Evolutionary conservation across 495 filamentous ascomycete species (phyloP).

Genomic region (Penicillium roqueforti): DNA sequence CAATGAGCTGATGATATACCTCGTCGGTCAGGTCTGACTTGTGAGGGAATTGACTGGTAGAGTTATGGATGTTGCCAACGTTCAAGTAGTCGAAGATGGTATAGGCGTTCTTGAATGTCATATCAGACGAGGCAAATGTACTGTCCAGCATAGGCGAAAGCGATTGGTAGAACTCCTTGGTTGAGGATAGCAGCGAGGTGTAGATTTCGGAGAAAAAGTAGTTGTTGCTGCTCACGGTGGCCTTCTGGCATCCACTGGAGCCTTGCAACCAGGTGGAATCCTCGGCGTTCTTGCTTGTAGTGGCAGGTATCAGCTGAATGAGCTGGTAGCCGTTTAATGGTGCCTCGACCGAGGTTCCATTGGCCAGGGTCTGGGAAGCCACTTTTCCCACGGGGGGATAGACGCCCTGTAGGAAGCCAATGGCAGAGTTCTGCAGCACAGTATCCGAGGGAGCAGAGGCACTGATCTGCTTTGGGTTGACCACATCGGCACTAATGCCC

Average conservation of each 20-base stretch:
- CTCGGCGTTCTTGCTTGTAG: conserved; percentile 47
- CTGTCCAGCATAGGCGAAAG: conserved; percentile 58
- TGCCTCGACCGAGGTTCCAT: conserved; percentile 49
- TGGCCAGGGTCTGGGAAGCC: conserved; percentile 40
- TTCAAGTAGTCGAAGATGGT: conserved; percentile 56
- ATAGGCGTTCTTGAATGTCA: conserved; percentile 70
- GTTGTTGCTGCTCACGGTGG: conserved; percentile 62
- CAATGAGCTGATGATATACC: conserved; percentile 35
- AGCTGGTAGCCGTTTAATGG: conserved; percentile 60
- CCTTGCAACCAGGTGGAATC: conserved; percentile 56
- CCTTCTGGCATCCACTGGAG: conserved; percentile 55
- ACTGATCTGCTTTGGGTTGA: conserved; percentile 55
- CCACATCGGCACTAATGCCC: conserved; percentile 53
- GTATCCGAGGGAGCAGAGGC: conserved; percentile 54
- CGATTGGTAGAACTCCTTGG: conserved; percentile 59
- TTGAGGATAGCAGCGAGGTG: conserved; percentile 45
- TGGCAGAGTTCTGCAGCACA: conserved; percentile 57
- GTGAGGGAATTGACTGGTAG: conserved; percentile 31
- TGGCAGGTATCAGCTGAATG: conserved; percentile 47
- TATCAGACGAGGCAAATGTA: conserved; percentile 49
- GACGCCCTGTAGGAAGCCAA: conserved; percentile 58
- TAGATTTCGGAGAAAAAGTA: conserved; percentile 66
- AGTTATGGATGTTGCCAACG: conserved; percentile 52
- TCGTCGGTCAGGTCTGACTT: conserved; percentile 31
- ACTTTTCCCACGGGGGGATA: conserved; percentile 54